A percentile compares a stretch with the other conserved stretches of the same genome.
Evolutionary conservation across 2,329 filamentous ascomycete genomes (phyloP).

Genomic region (Lasiodiplodia gonubiensis): DNA sequence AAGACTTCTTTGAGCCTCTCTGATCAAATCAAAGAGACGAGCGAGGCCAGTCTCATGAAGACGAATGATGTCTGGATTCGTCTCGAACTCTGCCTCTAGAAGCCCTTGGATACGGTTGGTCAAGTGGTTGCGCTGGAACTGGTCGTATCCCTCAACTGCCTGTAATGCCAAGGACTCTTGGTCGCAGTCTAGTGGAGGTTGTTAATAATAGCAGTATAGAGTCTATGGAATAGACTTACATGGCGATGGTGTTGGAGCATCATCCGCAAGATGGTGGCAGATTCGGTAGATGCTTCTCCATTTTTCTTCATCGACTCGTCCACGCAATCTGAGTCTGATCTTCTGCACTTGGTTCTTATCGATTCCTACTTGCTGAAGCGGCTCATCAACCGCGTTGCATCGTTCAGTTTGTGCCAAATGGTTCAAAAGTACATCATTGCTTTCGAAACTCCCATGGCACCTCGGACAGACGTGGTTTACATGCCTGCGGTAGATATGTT

Average conservation of each 20-base stretch:
- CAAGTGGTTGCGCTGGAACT: neutral
- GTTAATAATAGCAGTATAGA: neutral
- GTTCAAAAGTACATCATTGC: too few relatives aligned
- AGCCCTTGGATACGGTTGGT: neutral
- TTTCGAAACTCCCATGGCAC: too few relatives aligned
- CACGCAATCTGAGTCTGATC: too few relatives aligned
- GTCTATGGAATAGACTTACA: neutral
- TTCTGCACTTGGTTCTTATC: too few relatives aligned
- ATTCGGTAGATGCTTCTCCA: too few relatives aligned
- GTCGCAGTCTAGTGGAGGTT: neutral
- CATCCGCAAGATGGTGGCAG: neutral
- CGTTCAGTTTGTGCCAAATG: neutral
- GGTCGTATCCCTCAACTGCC: neutral
- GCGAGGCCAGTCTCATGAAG: neutral
- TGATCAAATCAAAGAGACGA: neutral
- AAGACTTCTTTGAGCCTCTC: neutral
- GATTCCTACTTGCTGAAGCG: too few relatives aligned
- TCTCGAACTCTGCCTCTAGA: neutral
- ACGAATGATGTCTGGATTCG: neutral
- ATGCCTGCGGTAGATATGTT: too few relatives aligned
- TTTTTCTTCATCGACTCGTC: too few relatives aligned
- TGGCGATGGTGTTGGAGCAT: neutral
- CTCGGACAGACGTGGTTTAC: too few relatives aligned
- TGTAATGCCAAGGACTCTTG: neutral
- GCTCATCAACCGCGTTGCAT: too few relatives aligned